Base-by-base conservation (phyloP, 78 protist species). In the Salpingoeca rosetta region DNA sequence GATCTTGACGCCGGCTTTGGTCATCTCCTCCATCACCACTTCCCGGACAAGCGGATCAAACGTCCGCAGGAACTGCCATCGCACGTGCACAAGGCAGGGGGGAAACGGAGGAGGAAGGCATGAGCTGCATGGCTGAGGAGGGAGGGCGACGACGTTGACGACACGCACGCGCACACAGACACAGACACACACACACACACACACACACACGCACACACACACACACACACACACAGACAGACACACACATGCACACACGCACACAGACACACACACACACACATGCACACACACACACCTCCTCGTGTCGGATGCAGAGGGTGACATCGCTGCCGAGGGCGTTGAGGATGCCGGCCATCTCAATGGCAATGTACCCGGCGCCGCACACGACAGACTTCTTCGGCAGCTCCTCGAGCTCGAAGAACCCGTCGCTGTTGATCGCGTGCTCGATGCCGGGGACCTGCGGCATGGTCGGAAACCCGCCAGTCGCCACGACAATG, bases 361-460 rank as follows among this genome's bases (percentile, higher is more conserved):
- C 98, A 3, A 94, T 93, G 0, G 96, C 98, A 43, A 95, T 94
- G 86, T 93, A 93, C 0, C 96, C 93, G 0, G 95, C 93, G 85
- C 93, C 93, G 40, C 83, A 73, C 7, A 92, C 87, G 35, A 75
- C 84, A 57, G 80, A 77, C 76, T 57, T 65, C 80, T 83, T 44
- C 44, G 97, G 97, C n/a, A 83, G 87, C 76, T 56, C 74, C 41
- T 84, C 87, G 22, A 94, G 83, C 1, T 89, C 91, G 37, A 94
- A 94, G 87, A 94, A 93, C 25, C 91, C 95, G 57, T 94, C 94
- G 2, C 88, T 78, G 11, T 87, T 88, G 56, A 92, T 93, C 42
- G 85, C 91, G 82, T 87, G 84, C 78, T 94, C 90, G 42, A 42
- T 80, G 7, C 95, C 97, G 76, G 92, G 92, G 7, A 92, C 74